These are phyloP conservation scores for Discostella stelligeroides DNA, from an alignment of 108 stramenopile genomes.

Conservation along the genomic window DNA sequence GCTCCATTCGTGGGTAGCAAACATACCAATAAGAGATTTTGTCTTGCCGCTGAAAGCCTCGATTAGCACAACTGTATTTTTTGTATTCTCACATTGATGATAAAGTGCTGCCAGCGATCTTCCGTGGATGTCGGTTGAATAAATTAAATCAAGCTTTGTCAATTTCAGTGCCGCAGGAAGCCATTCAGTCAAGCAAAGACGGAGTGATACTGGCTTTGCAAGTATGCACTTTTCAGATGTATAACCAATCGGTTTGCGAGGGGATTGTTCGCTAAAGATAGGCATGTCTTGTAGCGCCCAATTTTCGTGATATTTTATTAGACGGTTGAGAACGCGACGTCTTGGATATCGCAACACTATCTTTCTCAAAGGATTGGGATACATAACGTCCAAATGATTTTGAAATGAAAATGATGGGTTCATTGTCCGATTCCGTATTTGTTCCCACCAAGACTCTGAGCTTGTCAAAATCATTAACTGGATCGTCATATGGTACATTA, in stretches of 20 bases:
- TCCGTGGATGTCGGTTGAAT: slow-evolving; percentile 78
- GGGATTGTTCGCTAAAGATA: slow-evolving; percentile 33
- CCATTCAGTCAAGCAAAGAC: slow-evolving; percentile 70
- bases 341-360: slow-evolving; percentile 64
- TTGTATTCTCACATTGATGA: slow-evolving; percentile 46
- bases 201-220: slow-evolving; percentile 55
- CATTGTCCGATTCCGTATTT: slow-evolving; percentile 41
- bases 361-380: slow-evolving; percentile 60
- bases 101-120: slow-evolving; percentile 78
- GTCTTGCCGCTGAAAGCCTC: slow-evolving; percentile 56
- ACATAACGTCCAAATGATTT: slow-evolving; percentile 62
- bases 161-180: slow-evolving; percentile 65
- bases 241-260: slow-evolving; percentile 52
- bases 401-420: slow-evolving; percentile 56
- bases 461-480: slow-evolving; percentile 20
- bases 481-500: background rate
- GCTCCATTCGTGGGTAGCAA: slow-evolving; percentile 82
- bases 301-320: slow-evolving; percentile 71
- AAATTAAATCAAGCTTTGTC: slow-evolving; percentile 80
- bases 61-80: slow-evolving; percentile 69
- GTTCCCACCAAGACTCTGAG: slow-evolving; percentile 45
- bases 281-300: slow-evolving; percentile 49
- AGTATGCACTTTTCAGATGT: slow-evolving; percentile 41
- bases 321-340: slow-evolving; percentile 65
- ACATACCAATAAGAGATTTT: slow-evolving; percentile 71